Evolutionary conservation across 2,329 filamentous ascomycete species (phyloP), one percentile per base, ranked within the genome.

Genomic region (Apiospora phragmitis): DNA sequence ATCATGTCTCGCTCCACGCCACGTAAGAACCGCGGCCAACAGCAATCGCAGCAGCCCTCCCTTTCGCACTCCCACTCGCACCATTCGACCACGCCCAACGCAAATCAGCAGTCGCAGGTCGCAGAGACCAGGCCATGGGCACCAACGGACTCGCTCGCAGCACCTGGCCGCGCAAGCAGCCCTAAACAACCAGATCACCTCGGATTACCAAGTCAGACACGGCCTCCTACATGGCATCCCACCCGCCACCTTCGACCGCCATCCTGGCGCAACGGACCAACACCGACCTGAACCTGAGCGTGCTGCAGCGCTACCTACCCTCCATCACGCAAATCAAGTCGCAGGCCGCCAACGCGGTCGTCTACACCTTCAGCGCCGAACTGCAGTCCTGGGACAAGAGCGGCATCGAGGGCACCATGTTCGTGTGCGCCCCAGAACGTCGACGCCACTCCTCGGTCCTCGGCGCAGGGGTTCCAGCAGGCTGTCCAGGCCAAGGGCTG

Each of bases 361-460:
- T 98, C 74, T 98, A 98, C 85, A 89, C 88, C 66, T 96, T 97
- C 83, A 65, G 55, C 51, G 24, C 67, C 45, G 45, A 38, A 4
- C 21, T 24, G 32, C 55, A 24, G 5, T 32, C 67, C n/a, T 68
- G 67, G 67, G 67, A 68, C 45, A 68, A 68, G 45, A 68, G 67
- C 42, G 96, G 93, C 70, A 88, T 95, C 14, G 95, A 97, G 81
- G 96, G 96, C 49, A 93, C 94, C 16, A 85, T 98, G 74, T 99
- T 98, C 80, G 89, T 98, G 69, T 97, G 93, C 84, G 88, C 92
- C 92, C 73, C 86, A 89, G 78, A 75, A 75, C 71, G 35, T 72
- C 71, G 72, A 79, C 65, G 74, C 86, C 82, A 75, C 79, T 3
- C 55, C 55, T 9, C 18, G 55, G 18, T 35, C 55, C 29, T 62